Percentiles rank a stretch among this genome's conserved stretches.
Conservation (phyloP, 2,329 filamentous ascomycete genomes). For the Phialemoniopsis sp. region DNA sequence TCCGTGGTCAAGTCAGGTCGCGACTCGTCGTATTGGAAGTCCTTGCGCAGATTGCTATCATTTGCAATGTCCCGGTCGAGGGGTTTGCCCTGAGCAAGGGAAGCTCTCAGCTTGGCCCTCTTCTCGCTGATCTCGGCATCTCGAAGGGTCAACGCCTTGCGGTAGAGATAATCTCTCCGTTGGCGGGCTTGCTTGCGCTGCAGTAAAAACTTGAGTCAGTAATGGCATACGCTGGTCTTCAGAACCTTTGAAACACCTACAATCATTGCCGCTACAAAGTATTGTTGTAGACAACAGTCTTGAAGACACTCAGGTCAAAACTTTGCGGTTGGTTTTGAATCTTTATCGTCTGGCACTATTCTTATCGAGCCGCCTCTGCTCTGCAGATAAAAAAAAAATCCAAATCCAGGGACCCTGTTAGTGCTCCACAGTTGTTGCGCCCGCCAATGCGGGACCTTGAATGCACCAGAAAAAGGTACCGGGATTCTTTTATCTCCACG, state of each 20-base stretch:
- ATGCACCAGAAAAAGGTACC: no score
- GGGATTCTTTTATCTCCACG: no score
- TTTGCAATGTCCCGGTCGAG: constrained; percentile 79
- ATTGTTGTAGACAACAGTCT: no score
- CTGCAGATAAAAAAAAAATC: no score
- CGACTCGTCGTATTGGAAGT: constrained; percentile 93
- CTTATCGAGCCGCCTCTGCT: no score
- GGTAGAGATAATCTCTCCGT: constrained; percentile 84
- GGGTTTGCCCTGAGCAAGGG: constrained; percentile 84
- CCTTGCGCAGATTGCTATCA: constrained; percentile 76
- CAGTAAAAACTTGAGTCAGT: constrained; percentile 11
- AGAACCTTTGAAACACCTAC: constrained; percentile 5
- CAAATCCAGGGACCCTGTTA: no score
- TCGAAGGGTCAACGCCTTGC: constrained; percentile 78
- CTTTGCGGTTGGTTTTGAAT: no score
- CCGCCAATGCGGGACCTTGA: no score
- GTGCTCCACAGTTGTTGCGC: no score
- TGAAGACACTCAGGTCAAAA: no score
- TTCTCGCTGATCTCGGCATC: constrained; percentile 94
- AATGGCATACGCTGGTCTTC: no score
- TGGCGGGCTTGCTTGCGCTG: constrained; percentile 72
- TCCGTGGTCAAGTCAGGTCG: constrained; percentile 61
- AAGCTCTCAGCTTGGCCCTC: constrained; percentile 78
- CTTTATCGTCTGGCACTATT: no score
- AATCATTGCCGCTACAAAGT: constrained; percentile 7